Base-by-base conservation (phyloP, 2,329 filamentous ascomycete genomes). In the Fusarium graminum region DNA sequence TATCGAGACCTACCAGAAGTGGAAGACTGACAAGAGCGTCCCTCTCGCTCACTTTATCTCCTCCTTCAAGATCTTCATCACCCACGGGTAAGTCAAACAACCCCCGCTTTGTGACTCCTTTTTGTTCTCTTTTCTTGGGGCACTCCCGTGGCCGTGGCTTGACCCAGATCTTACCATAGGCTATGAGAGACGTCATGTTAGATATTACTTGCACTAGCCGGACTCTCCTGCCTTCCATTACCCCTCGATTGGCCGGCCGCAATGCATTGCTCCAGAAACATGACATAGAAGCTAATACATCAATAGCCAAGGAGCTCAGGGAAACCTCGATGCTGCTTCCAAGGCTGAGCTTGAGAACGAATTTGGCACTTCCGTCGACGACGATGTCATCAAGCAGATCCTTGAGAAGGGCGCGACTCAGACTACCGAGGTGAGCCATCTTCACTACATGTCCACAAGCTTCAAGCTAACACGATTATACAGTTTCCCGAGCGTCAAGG, bases 1-100 rank as follows among this genome's bases (percentile, higher is more conserved):
- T 69, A 69, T 77, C 53, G 81, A 91, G 62, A 83, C 85, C 46
- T 88, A 92, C 74, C 83, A 92, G 79, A 89, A 94, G 79, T 98
- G 94, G 94, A 88, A 89, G 83, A 82, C 77, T 6, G 94, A 98
- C 83, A 89, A 87, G 76, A 89, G 86, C 29, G 82, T 95, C 29
- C 91, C 95, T 36, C 82, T 98, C 45, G 86, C 92, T 2, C 89
- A 97, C 74, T 94, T 99, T 56, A 86, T 98, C 55, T 92, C 90
- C 59, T 86, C 91, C 9, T 98, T 92, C 85, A 92, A 97, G 85
- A 85, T 99, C 75, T 97, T 97, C 75, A 83, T 91, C 41, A 97
- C 93, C 34, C 92, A 96, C 83, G 91, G 90, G 94, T 97, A 85
- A 69, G 58, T 44, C 40, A 59, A 82, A 91, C 83, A 45, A 49